phyloP scores from a whole-genome alignment of 2,329 filamentous ascomycete species.

The Aspergillus piperis region DNA sequence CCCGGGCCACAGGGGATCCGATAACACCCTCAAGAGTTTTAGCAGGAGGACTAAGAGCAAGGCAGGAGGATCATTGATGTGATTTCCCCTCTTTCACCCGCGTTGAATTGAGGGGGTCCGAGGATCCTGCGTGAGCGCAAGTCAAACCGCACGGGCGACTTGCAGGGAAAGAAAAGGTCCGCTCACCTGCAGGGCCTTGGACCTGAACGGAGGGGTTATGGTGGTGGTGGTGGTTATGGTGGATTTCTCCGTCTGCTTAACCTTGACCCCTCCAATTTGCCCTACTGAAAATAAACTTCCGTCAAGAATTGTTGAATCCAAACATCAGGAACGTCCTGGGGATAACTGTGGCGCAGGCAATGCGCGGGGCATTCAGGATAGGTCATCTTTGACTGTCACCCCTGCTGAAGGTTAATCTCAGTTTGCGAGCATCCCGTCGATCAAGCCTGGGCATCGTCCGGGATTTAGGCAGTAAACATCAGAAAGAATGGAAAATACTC shows the following conservation, averaged over 20 bases:
- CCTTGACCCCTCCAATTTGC: background rate
- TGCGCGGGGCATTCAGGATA: background rate
- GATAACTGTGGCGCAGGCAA: conserved; percentile 3
- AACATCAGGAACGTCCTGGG: conserved; percentile 5
- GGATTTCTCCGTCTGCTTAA: background rate
- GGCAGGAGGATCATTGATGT: background rate
- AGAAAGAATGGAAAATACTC: background rate
- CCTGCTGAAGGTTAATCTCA: background rate
- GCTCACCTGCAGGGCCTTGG: conserved; percentile 18
- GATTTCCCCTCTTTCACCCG: conserved; percentile 7
- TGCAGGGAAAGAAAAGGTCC: conserved; percentile 18
- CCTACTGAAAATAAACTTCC: background rate
- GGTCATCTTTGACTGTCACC: background rate
- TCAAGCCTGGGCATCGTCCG: background rate
- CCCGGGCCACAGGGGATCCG: background rate
- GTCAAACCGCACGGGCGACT: conserved; percentile 10
- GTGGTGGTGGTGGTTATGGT: background rate
- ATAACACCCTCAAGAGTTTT: background rate
- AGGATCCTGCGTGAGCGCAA: conserved; percentile 8
- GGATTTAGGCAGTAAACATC: background rate
- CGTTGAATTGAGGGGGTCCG: conserved; percentile 1
- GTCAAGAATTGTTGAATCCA: background rate
- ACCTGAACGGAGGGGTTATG: conserved; percentile 2
- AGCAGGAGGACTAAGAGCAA: background rate
- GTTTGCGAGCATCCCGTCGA: background rate